Base-by-base conservation (phyloP, 495 filamentous ascomycete species). In the Letharia columbiana region DNA sequence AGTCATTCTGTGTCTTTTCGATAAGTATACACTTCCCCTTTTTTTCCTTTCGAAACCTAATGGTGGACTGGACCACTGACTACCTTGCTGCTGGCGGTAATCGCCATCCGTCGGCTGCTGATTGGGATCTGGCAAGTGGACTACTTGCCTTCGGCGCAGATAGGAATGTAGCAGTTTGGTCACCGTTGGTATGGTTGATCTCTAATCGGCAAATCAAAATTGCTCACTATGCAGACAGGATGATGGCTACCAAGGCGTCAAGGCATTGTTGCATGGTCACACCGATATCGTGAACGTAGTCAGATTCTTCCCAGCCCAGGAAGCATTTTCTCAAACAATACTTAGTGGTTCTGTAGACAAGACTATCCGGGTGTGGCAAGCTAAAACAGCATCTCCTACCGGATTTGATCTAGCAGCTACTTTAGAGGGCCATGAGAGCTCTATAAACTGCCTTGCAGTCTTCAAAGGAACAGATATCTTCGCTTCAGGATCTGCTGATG, bases 61-160 rank as follows among this genome's bases (percentile, higher is more conserved):
- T 83, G 81, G 75, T 79, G 56, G 75, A 74, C 31, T 74, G 81
- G 40, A 70, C 76, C 61, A 74, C 78, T 63, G 81, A 85, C 18
- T 95, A 91, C 70, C 86, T 96, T 41, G 89, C 91, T 40, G 87
- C 87, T 64, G 94, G 94, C 64, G 92, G 90, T 47, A 98, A 97
- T 77, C 82, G 93, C 67, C 90, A 97, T 69, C 88, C 94, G 37
- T 86, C 86, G 20, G 90, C 90, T 17, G 91, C 94, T 18, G 94
- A 98, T 77, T 98, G 94, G 94, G 84, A 91, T 72, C 72, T 79
- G 10, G 77, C 85, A 67, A 78, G 81, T 45, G 86, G 88, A 17
- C 76, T 92, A 63, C 81, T 98, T 47, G 95, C 93, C 56, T 98
- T 90, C 77, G 94, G 94, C 47, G 89, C 92, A 39, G 91, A 91